Percentiles rank a stretch among this genome's conserved stretches.
phyloP scores from a whole-genome alignment of 1,139 yeast genomes.

The Saccharomycopsis crataegensis region DNA sequence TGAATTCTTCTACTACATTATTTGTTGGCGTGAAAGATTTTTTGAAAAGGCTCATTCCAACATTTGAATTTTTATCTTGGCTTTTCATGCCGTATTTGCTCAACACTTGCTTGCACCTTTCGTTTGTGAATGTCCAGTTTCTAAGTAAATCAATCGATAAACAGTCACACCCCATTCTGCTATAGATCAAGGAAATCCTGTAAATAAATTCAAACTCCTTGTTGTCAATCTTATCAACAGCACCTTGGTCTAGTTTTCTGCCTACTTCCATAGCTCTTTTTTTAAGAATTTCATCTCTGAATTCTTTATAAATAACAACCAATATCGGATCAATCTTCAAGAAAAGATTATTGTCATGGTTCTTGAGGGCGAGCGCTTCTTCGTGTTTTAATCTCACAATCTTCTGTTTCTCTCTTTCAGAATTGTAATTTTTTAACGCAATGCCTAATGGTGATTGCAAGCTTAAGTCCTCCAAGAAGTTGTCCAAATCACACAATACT shows the following conservation, averaged over 20 bases:
- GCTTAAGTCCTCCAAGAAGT: background rate
- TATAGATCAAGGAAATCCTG: slow-evolving; percentile 59
- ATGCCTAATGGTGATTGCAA: background rate
- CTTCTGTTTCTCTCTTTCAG: slow-evolving; percentile 4
- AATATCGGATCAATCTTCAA: slow-evolving; percentile 79
- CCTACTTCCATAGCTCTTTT: background rate
- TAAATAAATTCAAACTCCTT: slow-evolving; percentile 57
- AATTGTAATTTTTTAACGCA: slow-evolving; percentile 20
- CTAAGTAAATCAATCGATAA: slow-evolving; percentile 55
- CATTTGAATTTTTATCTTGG: slow-evolving; percentile 14
- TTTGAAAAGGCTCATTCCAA: too few relatives aligned
- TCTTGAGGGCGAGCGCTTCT: slow-evolving; percentile 4
- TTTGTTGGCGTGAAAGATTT: slow-evolving; percentile 7
- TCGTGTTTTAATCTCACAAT: background rate
- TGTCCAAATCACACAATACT: slow-evolving; percentile 21
- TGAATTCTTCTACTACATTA: slow-evolving; percentile 14
- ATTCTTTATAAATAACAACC: slow-evolving; percentile 52
- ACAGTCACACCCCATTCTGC: slow-evolving; percentile 89
- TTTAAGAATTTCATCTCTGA: slow-evolving; percentile 32
- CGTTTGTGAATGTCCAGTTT: slow-evolving; percentile 56
- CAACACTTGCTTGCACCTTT: slow-evolving; percentile 6
- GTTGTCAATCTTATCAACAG: slow-evolving; percentile 9
- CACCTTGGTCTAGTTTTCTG: background rate
- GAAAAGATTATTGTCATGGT: slow-evolving; percentile 36
- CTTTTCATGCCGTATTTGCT: background rate